Evolutionary conservation across 257 asterid species (phyloP).

Genomic region (Solanum medicagineum): DNA sequence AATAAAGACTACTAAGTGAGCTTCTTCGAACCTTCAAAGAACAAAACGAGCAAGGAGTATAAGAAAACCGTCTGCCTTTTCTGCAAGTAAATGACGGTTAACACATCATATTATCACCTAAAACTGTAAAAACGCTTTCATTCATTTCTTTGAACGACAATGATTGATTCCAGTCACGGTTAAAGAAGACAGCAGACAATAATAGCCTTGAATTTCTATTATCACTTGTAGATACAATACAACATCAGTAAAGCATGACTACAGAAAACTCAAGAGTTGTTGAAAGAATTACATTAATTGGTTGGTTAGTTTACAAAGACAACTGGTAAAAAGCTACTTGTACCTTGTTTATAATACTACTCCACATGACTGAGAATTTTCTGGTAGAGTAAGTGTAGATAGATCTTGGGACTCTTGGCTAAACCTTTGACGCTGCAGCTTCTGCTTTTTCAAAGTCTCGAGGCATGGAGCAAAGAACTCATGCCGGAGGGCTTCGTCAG

Average conservation of each 20-base stretch:
- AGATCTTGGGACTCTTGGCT: constrained; percentile 10
- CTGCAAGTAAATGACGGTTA: neutral
- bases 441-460: constrained; percentile 38
- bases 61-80: neutral
- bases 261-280: neutral
- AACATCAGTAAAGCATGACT: neutral
- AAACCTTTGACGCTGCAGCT: constrained; percentile 30
- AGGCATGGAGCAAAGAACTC: constrained; percentile 50
- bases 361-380: constrained; percentile 12
- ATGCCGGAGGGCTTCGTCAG: constrained; percentile 80
- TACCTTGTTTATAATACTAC: neutral
- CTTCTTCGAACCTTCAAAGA: neutral
- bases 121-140: neutral
- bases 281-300: neutral
- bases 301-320: neutral
- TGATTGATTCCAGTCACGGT: neutral
- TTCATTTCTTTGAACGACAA: neutral
- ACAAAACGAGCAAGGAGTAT: neutral
- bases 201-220: neutral
- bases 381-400: neutral
- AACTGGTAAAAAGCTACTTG: neutral
- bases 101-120: neutral
- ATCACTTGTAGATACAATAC: neutral
- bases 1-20: neutral
- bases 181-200: neutral